Percentiles rank a stretch among this genome's conserved stretches.
phyloP scores from a whole-genome alignment of 331 rosid genomes.

The Acacia concinna region DNA sequence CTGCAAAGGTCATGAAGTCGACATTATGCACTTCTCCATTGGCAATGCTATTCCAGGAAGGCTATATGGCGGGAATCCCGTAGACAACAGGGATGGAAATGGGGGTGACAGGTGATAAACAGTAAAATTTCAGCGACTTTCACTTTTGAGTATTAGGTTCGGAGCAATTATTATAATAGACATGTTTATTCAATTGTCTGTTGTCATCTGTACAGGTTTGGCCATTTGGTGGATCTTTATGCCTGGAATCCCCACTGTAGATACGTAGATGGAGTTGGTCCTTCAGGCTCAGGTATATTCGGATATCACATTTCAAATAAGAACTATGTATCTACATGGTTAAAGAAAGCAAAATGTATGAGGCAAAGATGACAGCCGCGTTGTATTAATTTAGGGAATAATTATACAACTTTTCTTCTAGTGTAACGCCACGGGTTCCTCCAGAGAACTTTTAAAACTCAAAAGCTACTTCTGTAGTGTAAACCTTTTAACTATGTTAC shows the following conservation, averaged over 20 bases:
- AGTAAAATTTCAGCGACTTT: conserved; percentile 10
- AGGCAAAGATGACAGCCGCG: not conserved
- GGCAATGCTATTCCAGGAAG: conserved; percentile 95
- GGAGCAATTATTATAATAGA: not conserved
- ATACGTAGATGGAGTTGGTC: conserved; percentile 82
- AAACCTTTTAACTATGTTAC: not conserved
- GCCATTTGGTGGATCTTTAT: conserved; percentile 88
- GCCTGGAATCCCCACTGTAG: conserved; percentile 96
- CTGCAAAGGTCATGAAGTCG: conserved; percentile 96
- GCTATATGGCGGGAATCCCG: conserved; percentile 81
- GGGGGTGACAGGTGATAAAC: conserved; percentile 80
- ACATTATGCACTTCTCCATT: conserved; percentile 94
- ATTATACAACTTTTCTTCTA: conserved; percentile 14
- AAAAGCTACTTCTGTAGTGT: conserved; percentile 5
- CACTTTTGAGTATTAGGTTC: conserved; percentile 6
- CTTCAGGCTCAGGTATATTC: conserved; percentile 79
- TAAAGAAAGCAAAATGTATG: conserved; percentile 9
- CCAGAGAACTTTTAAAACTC: conserved; percentile 14
- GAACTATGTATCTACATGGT: conserved; percentile 19
- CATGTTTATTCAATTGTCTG: conserved; percentile 11
- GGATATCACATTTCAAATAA: conserved; percentile 3
- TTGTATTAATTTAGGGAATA: not conserved
- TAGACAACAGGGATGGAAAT: conserved; percentile 68
- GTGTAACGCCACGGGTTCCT: not conserved
- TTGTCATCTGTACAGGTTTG: conserved; percentile 58